Evolutionary conservation across 2,329 filamentous ascomycete species (phyloP).

Genomic region (Cytospora chrysosperma): DNA sequence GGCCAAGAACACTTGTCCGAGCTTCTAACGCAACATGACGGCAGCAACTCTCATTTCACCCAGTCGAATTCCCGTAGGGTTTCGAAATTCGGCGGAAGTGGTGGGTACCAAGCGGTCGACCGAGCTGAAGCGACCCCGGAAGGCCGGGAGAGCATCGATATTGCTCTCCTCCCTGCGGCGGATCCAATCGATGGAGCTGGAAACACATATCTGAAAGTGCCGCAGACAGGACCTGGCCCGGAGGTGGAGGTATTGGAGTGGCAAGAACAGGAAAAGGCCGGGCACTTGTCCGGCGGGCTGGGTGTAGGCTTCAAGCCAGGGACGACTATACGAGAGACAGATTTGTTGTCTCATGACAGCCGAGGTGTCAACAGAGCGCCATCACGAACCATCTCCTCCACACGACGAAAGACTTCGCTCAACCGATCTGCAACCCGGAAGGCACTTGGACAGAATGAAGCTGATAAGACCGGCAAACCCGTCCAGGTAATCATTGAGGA

Average conservation of each 20-base stretch:
- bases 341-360: slow-evolving; percentile 45
- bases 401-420: slow-evolving; percentile 33
- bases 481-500: slow-evolving; percentile 58
- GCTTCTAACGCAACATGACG: slow-evolving; percentile 34
- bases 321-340: slow-evolving; percentile 45
- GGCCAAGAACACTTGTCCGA: slow-evolving; percentile 42
- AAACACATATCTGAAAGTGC: background rate
- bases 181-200: slow-evolving; percentile 37
- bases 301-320: slow-evolving; percentile 52
- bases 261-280: slow-evolving; percentile 54
- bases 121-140: slow-evolving; percentile 25
- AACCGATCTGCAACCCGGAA: slow-evolving; percentile 42
- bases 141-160: slow-evolving; percentile 30
- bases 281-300: slow-evolving; percentile 57
- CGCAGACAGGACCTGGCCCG: background rate
- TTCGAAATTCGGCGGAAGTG: background rate
- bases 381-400: slow-evolving; percentile 40
- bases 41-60: background rate
- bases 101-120: slow-evolving; percentile 27
- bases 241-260: slow-evolving; percentile 5
- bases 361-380: slow-evolving; percentile 31
- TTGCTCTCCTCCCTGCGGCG: slow-evolving; percentile 43
- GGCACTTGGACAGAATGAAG: slow-evolving; percentile 55
- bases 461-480: slow-evolving; percentile 58
- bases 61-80: background rate